These are phyloP conservation scores for Ananas comosus DNA, from an alignment of 176 grass and related monocot genomes.

Conservation along the genomic window DNA sequence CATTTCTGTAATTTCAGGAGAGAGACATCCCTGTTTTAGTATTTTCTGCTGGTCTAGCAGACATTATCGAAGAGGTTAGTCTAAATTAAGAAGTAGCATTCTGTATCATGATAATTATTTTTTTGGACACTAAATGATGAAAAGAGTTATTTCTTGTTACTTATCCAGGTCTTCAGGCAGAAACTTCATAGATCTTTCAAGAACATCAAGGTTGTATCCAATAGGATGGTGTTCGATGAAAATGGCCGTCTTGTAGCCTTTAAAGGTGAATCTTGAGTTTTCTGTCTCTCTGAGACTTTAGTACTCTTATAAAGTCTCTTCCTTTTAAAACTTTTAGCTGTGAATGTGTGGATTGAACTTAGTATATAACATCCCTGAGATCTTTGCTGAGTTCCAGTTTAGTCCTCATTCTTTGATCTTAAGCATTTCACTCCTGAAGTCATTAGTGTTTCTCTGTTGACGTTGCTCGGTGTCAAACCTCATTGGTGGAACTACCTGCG, in stretches of 20 bases:
- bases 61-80: conserved; percentile 89
- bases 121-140: not conserved
- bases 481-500: no score
- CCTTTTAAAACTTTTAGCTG: no score
- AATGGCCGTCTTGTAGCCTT: conserved; percentile 64
- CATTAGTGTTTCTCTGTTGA: no score
- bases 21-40: conserved; percentile 70
- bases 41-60: conserved; percentile 97
- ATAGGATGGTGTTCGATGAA: conserved; percentile 92
- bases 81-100: not conserved
- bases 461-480: no score
- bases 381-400: no score
- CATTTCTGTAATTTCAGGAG: conserved; percentile 42
- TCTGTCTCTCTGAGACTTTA: not conserved
- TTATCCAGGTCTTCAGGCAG: conserved; percentile 72
- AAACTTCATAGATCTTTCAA: conserved; percentile 75
- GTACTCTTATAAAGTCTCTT: not conserved
- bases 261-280: conserved; percentile 53
- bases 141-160: not conserved
- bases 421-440: no score
- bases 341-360: no score
- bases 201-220: conserved; percentile 87
- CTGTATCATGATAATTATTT: not conserved
- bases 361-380: no score
- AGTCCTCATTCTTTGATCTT: no score